Evolutionary conservation across 805 yeast genomes (phyloP), one percentile per base, ranked within the genome.

Genomic region (Zygoascus ofunaensis): DNA sequence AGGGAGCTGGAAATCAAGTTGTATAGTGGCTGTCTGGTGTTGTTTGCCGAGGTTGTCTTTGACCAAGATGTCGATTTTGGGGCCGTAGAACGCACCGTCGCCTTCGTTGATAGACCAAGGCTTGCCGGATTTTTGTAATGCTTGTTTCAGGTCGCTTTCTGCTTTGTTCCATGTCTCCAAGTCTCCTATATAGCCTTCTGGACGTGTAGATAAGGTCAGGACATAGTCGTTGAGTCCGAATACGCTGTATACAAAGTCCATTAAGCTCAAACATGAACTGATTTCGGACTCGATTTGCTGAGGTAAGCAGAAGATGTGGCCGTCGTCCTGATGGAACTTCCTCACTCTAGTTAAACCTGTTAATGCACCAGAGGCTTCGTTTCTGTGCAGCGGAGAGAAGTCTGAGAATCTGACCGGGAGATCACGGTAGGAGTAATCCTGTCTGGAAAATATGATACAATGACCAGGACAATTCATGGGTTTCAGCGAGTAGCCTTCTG

Each of bases 311-410:
- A 92, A 92, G 22, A 92, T 89, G 56, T 92, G 98, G 5, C 97
- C 97, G 61, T 92, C 98, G 62, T 92, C 98, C 65, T 92, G 98
- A 63, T 92, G 98, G 65, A 92, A 92, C 50, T 95, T 71, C 47
- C 98, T 75, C 2, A 92, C 96, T 45, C 98, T 71, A 0, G 97
- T 92, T 32, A 92, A 68, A 0, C 98, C 98, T 4, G 90, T 75
- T 18, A 92, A 71, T 1, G 97, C 94, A 2, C 98, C 98, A 46
- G 94, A 81, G 22, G 94, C 81, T 63, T 92, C 98, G 58, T 92
- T 92, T 57, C 98, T 72, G 62, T 92, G 98, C 47, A 92, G 67
- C 1, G 95, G 86, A 20, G 94, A 82, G 65, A 90, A 90, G 62
- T 92, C 98, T 19, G 94, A 79, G 52, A 74, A 74, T 51, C 97